Conservation (phyloP, 495 filamentous ascomycete species). For the Letharia columbiana region DNA sequence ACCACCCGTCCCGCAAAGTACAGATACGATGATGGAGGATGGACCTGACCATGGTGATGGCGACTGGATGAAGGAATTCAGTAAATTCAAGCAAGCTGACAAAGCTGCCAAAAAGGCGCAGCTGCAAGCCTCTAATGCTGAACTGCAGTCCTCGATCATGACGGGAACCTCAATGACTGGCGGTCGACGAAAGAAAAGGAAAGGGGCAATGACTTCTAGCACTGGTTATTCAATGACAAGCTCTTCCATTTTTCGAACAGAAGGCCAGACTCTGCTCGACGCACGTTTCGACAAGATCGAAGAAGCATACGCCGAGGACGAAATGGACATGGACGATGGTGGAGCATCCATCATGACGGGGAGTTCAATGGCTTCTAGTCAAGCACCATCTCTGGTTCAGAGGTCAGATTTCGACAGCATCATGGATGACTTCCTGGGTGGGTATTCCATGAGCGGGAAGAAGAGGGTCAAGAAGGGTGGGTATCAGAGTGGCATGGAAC, state of each 20-base stretch:
- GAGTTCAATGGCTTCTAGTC: conserved; percentile 39
- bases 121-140: conserved; percentile 57
- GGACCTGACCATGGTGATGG: conserved; percentile 42
- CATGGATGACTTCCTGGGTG: conserved; percentile 86
- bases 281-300: conserved; percentile 86
- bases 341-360: conserved; percentile 46
- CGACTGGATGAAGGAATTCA: conserved; percentile 80
- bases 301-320: conserved; percentile 69
- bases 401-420: conserved; percentile 74
- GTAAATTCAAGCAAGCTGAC: conserved; percentile 30
- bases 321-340: conserved; percentile 49
- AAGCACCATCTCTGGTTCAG: conserved; percentile 39
- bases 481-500: conserved; percentile 68
- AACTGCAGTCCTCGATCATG: conserved; percentile 65
- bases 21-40: conserved; percentile 25
- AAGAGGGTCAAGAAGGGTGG: conserved; percentile 76
- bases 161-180: conserved; percentile 66
- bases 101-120: conserved; percentile 39
- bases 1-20: conserved; percentile 14
- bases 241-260: conserved; percentile 78
- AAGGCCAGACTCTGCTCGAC: conserved; percentile 79
- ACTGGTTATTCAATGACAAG: conserved; percentile 96
- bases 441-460: conserved; percentile 68
- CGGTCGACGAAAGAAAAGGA: conserved; percentile 75
- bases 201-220: conserved; percentile 79